Percentiles rank a stretch among this genome's conserved stretches.
phyloP scores from a whole-genome alignment of 2,329 filamentous ascomycete species.

The Fusarium camptoceras region DNA sequence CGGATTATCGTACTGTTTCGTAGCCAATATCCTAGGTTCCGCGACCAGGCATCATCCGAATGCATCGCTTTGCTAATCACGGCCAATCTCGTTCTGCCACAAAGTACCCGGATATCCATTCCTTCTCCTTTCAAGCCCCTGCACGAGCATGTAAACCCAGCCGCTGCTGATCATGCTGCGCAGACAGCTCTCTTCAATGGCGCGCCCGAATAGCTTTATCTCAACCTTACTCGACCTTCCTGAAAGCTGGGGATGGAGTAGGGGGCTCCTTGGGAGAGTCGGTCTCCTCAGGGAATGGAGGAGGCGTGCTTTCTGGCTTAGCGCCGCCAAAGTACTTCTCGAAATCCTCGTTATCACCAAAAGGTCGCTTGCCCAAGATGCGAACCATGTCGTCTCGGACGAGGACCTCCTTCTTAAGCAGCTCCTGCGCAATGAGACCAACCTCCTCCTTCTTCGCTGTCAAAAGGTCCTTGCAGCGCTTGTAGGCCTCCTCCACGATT shows the following conservation, averaged over 20 bases:
- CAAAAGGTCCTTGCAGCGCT: slow-evolving; percentile 86
- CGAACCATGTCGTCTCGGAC: slow-evolving; percentile 92
- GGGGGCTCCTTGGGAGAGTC: slow-evolving; percentile 54
- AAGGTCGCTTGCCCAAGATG: slow-evolving; percentile 85
- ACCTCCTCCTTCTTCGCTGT: slow-evolving; percentile 89
- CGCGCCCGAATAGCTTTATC: slow-evolving; percentile 5
- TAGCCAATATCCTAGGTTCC: slow-evolving; percentile 4
- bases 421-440: slow-evolving; percentile 90
- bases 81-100: slow-evolving; percentile 38
- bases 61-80: slow-evolving; percentile 16
- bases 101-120: slow-evolving; percentile 39
- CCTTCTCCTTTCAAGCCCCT: slow-evolving; percentile 23
- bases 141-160: not conserved
- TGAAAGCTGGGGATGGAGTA: slow-evolving; percentile 55
- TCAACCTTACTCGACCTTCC: slow-evolving; percentile 44
- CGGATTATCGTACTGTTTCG: slow-evolving; percentile 10
- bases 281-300: slow-evolving; percentile 63
- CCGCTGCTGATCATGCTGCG: not conserved
- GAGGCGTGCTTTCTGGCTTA: slow-evolving; percentile 67
- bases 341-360: slow-evolving; percentile 87
- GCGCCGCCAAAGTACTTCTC: slow-evolving; percentile 87
- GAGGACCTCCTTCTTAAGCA: slow-evolving; percentile 91
- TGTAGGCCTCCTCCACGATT: slow-evolving; percentile 93
- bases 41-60: slow-evolving; percentile 7
- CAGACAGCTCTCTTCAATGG: not conserved